A percentile compares a stretch with the other conserved stretches of the same genome.
Conservation (phyloP, 1,139 yeast species). For the Pichia sp. region DNA sequence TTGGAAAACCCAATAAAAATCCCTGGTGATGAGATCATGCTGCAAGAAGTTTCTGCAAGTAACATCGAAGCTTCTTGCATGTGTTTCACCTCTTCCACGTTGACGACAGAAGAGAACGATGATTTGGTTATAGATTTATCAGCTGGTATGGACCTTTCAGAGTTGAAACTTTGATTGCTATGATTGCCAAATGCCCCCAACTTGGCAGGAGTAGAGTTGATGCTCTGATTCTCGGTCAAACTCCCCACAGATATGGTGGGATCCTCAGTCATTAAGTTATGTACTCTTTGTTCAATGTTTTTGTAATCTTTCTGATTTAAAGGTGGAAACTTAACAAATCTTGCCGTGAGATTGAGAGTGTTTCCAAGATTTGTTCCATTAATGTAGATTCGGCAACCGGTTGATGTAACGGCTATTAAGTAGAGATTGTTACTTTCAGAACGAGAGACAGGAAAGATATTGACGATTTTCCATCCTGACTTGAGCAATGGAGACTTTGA, state of each 20-base stretch:
- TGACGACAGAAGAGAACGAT: conserved; percentile 17
- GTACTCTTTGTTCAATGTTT: conserved; percentile 34
- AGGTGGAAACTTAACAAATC: conserved; percentile 66
- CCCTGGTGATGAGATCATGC: conserved; percentile 72
- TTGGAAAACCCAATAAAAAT: conserved; percentile 47
- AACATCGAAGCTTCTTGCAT: conserved; percentile 30
- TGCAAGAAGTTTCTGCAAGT: conserved; percentile 39
- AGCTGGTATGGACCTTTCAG: no score
- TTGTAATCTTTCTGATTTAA: conserved; percentile 54
- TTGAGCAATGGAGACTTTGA: conserved; percentile 27
- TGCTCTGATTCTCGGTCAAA: background rate
- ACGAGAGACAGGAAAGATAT: conserved; percentile 54
- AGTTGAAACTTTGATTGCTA: background rate
- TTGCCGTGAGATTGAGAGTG: conserved; percentile 39
- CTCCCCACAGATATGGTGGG: conserved; percentile 1
- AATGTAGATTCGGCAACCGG: conserved; percentile 74
- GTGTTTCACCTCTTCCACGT: conserved; percentile 25
- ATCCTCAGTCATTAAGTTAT: conserved; percentile 30
- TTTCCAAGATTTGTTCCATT: conserved; percentile 37
- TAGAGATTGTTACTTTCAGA: conserved; percentile 66
- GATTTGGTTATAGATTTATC: conserved; percentile 22
- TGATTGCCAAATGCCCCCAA: background rate
- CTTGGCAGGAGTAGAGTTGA: background rate
- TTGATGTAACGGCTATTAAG: conserved; percentile 76
- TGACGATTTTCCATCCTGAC: conserved; percentile 45